phyloP scores from a whole-genome alignment of 768 basidiomycete species.

The Tulasnella calospora region DNA sequence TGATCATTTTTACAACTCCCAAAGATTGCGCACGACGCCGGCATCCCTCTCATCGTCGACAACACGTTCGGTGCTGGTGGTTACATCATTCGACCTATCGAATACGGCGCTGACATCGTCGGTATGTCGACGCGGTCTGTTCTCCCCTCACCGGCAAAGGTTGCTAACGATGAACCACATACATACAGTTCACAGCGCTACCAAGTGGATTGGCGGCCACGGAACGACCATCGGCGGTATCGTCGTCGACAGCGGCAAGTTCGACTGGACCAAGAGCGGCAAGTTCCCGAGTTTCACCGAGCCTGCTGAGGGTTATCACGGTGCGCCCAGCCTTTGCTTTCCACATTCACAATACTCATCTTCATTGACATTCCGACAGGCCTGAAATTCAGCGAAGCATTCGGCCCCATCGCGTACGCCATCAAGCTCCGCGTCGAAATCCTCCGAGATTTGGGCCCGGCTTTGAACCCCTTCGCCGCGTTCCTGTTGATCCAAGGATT shows the following conservation, averaged over 20 bases:
- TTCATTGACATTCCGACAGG: too few relatives aligned
- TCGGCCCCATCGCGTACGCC: conserved; percentile 60
- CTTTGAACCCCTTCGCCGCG: conserved; percentile 64
- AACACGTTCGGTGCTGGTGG: conserved; percentile 75
- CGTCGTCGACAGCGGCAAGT: conserved; percentile 71
- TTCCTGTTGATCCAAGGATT: conserved; percentile 72
- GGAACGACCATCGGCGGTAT: conserved; percentile 73
- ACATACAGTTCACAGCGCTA: conserved; percentile 63
- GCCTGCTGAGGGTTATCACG: conserved; percentile 69
- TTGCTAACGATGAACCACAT: too few relatives aligned
- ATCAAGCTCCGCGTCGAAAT: conserved; percentile 46
- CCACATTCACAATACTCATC: too few relatives aligned
- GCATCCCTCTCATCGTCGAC: conserved; percentile 74
- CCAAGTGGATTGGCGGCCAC: conserved; percentile 68
- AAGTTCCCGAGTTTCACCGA: conserved; percentile 70
- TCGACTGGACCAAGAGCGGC: conserved; percentile 65
- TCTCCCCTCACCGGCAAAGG: too few relatives aligned
- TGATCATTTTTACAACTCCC: too few relatives aligned
- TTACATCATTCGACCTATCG: conserved; percentile 65
- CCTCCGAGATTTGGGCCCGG: conserved; percentile 62
- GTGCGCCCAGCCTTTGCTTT: too few relatives aligned
- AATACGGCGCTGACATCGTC: conserved; percentile 72
- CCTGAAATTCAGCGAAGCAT: conserved; percentile 58
- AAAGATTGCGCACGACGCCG: conserved; percentile 66
- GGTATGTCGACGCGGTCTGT: conserved; percentile 44